Conservation (phyloP, 202 grass and related monocot species). For the Schoenoplectus triqueter region DNA sequence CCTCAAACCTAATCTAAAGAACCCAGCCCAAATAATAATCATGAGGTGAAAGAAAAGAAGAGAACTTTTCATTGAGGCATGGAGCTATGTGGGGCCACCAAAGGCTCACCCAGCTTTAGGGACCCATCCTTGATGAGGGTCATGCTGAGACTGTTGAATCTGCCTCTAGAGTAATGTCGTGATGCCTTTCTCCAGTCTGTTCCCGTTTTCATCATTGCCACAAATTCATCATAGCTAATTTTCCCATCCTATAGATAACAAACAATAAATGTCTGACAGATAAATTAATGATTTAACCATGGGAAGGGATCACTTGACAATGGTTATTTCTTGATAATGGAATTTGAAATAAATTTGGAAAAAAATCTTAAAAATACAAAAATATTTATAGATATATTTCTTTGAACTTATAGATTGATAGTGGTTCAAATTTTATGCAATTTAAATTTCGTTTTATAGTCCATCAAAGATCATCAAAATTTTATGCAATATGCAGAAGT, state of each 20-base stretch:
- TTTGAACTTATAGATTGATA: no score
- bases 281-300: not conserved
- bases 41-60: slow-evolving; percentile 45
- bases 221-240: slow-evolving; percentile 98
- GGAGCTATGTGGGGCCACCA: slow-evolving; percentile 41
- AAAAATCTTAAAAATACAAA: no score
- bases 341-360: no score
- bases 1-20: slow-evolving; percentile 56
- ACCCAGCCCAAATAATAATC: slow-evolving; percentile 57
- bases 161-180: slow-evolving; percentile 93
- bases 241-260: slow-evolving; percentile 73
- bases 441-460: no score
- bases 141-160: slow-evolving; percentile 98
- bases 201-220: slow-evolving; percentile 99
- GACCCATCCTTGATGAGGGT: slow-evolving; percentile 97
- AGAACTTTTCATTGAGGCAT: slow-evolving; percentile 39
- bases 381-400: no score
- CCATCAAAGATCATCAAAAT: no score
- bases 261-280: slow-evolving; percentile 23
- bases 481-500: no score
- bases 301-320: no score
- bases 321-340: no score
- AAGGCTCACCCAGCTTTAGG: slow-evolving; percentile 66
- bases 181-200: slow-evolving; percentile 99
- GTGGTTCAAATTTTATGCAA: no score